A percentile compares a stretch with the other conserved stretches of the same genome.
These are phyloP conservation scores for Colletotrichum zoysiae DNA, from an alignment of 2,329 filamentous ascomycete genomes.

Conservation along the genomic window DNA sequence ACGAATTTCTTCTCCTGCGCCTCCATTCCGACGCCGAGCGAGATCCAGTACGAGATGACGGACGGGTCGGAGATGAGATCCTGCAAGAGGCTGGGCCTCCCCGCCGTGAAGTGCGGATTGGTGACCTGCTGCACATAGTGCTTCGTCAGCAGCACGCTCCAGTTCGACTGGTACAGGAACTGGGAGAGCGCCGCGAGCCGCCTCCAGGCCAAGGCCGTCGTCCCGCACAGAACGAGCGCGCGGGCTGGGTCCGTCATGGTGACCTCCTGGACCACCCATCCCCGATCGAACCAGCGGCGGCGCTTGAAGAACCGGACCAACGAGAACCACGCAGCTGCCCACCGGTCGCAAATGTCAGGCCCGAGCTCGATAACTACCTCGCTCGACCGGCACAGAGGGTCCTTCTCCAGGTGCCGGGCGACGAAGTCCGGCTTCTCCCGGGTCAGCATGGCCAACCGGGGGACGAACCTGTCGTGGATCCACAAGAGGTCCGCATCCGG, in stretches of 20 bases:
- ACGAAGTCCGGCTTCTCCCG: neutral
- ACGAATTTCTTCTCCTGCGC: no score
- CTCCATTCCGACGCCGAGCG: no score
- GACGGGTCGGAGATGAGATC: no score
- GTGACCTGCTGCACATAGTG: no score
- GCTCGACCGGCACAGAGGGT: neutral
- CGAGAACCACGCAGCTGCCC: neutral
- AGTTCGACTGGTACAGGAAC: neutral
- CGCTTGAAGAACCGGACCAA: neutral
- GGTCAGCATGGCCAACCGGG: neutral
- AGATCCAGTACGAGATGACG: no score
- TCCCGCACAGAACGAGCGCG: constrained; percentile 39
- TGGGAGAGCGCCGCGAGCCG: constrained; percentile 7
- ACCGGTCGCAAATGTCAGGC: neutral
- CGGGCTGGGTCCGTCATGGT: constrained; percentile 26
- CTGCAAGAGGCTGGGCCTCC: no score
- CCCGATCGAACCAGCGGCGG: constrained; percentile 41
- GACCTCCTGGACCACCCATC: constrained; percentile 44
- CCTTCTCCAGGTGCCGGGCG: neutral
- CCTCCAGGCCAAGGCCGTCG: constrained; percentile 23
- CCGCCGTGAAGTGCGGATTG: no score
- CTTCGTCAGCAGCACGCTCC: neutral
- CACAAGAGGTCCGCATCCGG: neutral
- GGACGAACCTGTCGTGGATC: constrained; percentile 25
- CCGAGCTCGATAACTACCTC: constrained; percentile 27